These are phyloP conservation scores for Climacium dendroides DNA, from an alignment of 225 moss, liverwort and hornwort species.

Conservation along the genomic window DNA sequence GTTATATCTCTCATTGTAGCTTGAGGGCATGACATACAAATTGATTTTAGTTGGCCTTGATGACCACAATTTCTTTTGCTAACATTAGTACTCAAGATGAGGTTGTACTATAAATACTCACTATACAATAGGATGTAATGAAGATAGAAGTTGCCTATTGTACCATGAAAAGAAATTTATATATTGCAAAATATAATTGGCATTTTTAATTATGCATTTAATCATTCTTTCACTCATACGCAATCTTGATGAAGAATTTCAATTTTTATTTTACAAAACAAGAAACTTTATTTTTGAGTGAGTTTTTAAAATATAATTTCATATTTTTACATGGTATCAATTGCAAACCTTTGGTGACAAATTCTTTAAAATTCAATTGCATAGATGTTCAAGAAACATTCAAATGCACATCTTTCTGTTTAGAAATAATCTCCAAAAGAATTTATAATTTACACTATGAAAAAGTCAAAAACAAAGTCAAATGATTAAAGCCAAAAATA, in stretches of 20 bases:
- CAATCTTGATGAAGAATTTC: not conserved
- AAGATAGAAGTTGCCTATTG: not conserved
- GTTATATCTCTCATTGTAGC: not conserved
- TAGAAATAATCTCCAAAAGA: not conserved
- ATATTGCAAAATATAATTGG: not conserved
- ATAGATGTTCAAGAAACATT: not conserved
- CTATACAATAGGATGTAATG: not conserved
- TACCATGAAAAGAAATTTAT: not conserved
- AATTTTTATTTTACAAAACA: not conserved
- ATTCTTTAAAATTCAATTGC: not conserved
- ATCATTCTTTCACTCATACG: not conserved
- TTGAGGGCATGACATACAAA: rapidly evolving
- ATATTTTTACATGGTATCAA: not conserved
- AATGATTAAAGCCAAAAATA: too few relatives aligned
- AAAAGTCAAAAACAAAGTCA: not conserved
- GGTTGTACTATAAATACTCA: rapidly evolving
- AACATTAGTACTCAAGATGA: not conserved
- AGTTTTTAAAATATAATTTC: not conserved
- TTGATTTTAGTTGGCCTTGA: not conserved
- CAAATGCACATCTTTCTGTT: too few relatives aligned
- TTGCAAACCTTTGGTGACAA: not conserved
- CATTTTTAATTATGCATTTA: not conserved
- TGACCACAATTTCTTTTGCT: not conserved
- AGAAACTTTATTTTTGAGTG: rapidly evolving
- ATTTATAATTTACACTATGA: too few relatives aligned